These are phyloP conservation scores for Pyrus pyrifolia DNA, from an alignment of 306 rosid genomes.

Conservation along the genomic window DNA sequence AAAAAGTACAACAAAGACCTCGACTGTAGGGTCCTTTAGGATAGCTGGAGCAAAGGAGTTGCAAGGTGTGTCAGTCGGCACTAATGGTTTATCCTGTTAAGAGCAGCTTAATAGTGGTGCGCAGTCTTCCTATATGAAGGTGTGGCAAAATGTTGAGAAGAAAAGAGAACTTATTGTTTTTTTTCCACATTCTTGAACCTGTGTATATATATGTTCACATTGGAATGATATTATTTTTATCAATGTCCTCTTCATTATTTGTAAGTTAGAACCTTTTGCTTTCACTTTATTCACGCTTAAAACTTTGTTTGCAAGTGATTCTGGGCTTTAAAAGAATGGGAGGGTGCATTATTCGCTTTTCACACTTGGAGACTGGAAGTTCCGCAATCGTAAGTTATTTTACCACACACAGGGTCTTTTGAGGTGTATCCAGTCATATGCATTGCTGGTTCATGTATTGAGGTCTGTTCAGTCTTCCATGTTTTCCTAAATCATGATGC, in stretches of 20 bases:
- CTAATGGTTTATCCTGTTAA: not conserved
- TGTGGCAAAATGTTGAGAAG: conserved; percentile 17
- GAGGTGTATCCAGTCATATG: not conserved
- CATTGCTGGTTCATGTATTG: not conserved
- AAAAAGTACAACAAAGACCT: not conserved
- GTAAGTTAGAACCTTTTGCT: not conserved
- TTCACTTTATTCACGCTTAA: conserved; percentile 14
- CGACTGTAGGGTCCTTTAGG: not conserved
- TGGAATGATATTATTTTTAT: not conserved
- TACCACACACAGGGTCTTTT: not conserved
- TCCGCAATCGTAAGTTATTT: not conserved
- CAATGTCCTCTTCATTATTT: not conserved
- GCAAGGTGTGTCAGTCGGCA: not conserved
- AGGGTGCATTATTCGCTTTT: conserved; percentile 10
- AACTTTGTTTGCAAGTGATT: conserved; percentile 23
- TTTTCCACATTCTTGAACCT: not conserved
- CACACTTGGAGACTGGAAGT: not conserved
- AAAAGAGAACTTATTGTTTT: not conserved
- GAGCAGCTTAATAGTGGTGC: conserved; percentile 16
- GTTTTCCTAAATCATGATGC: not conserved
- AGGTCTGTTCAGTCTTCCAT: not conserved
- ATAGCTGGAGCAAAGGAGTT: conserved; percentile 1
- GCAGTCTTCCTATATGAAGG: conserved; percentile 6
- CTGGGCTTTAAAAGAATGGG: conserved; percentile 7
- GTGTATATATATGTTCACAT: not conserved